These are phyloP conservation scores for Citrus medica DNA, from an alignment of 345 rosid species.

Conservation along the genomic window DNA sequence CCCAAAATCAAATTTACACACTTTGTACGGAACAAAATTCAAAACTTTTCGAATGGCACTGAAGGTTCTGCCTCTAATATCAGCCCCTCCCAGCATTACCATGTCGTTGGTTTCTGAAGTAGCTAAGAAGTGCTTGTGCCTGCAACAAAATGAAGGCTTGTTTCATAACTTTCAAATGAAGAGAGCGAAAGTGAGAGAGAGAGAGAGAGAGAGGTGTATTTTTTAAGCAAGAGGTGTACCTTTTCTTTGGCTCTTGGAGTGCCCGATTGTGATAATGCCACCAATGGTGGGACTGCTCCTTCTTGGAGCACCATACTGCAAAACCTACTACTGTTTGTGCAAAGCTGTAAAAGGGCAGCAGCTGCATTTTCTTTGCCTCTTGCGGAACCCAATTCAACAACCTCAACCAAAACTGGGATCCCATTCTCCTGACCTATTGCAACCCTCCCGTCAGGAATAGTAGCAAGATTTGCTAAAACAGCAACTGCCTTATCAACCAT, in stretches of 20 bases:
- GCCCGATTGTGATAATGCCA: slow-evolving; percentile 83
- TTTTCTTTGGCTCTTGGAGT: slow-evolving; percentile 90
- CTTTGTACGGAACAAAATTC: slow-evolving; percentile 20
- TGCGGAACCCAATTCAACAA: slow-evolving; percentile 88
- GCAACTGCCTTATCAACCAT: slow-evolving; percentile 95
- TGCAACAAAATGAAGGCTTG: slow-evolving; percentile 27
- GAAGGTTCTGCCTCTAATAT: slow-evolving; percentile 19
- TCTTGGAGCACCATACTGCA: slow-evolving; percentile 78
- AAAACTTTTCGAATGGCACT: slow-evolving; percentile 20
- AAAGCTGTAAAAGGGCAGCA: slow-evolving; percentile 86
- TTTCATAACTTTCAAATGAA: not conserved
- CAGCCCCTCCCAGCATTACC: slow-evolving; percentile 66
- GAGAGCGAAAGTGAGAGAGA: not conserved
- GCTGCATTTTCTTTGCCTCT: slow-evolving; percentile 97
- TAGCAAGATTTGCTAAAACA: slow-evolving; percentile 89
- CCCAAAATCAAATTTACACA: slow-evolving; percentile 43
- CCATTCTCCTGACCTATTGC: slow-evolving; percentile 85
- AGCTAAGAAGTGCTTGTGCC: slow-evolving; percentile 84
- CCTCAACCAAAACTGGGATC: slow-evolving; percentile 82
- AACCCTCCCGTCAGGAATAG: slow-evolving; percentile 64
- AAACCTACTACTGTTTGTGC: slow-evolving; percentile 51
- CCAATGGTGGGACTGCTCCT: slow-evolving; percentile 92
- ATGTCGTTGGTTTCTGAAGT: slow-evolving; percentile 75
- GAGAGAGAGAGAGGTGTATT: not conserved
- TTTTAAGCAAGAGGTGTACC: slow-evolving; percentile 33